Evolutionary conservation across 1,284 basidiomycete genomes (phyloP).

Genomic region (Ustilago curta): DNA sequence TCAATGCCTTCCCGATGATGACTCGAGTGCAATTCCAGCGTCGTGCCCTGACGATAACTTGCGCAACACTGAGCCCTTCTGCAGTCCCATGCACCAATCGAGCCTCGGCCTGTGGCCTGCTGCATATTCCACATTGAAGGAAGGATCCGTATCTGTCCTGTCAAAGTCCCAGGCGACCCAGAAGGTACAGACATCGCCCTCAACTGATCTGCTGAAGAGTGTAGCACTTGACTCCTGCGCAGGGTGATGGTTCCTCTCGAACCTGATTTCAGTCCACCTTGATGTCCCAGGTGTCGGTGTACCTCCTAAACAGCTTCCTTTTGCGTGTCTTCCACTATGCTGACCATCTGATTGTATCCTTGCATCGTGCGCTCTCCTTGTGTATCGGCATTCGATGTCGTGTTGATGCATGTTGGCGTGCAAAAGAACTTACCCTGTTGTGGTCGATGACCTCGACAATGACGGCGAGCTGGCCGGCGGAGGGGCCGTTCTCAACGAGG

Average conservation of each 20-base stretch:
- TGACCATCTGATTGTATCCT: background rate
- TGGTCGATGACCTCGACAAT: conserved; percentile 99
- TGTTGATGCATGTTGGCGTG: background rate
- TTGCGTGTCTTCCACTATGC: background rate
- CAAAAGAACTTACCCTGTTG: conserved; percentile 81
- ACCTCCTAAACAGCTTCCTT: background rate
- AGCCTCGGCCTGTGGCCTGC: background rate
- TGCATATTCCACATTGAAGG: no score
- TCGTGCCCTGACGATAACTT: no score
- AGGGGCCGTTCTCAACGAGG: conserved; percentile 90
- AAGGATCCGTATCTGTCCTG: no score
- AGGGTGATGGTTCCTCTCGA: no score
- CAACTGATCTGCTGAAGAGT: no score
- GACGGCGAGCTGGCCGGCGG: conserved; percentile 89
- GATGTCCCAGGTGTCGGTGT: no score
- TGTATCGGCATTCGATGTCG: conserved; percentile 5
- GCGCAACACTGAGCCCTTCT: background rate
- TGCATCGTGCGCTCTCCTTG: background rate
- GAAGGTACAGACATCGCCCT: no score
- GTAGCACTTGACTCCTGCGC: no score
- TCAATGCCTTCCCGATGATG: background rate
- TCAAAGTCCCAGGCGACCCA: no score
- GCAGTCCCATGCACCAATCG: background rate
- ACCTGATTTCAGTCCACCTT: no score
- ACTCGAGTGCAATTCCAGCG: no score